phyloP scores from a whole-genome alignment of 768 basidiomycete species.

The Leccinum broughii region DNA sequence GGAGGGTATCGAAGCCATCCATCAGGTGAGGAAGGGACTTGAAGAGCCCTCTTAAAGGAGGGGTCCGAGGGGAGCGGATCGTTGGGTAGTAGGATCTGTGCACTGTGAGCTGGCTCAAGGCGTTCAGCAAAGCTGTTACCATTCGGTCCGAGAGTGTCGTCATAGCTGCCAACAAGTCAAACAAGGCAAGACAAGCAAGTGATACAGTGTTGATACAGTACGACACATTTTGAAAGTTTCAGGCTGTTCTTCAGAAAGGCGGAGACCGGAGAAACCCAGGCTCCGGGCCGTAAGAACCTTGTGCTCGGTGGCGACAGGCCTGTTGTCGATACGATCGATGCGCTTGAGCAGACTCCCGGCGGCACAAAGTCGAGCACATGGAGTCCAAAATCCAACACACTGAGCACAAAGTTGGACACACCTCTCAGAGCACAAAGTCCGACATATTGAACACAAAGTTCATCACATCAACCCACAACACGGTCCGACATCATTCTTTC shows the following conservation, averaged over 20 bases:
- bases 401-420: too few relatives aligned
- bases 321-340: too few relatives aligned
- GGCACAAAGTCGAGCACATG: too few relatives aligned
- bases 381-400: too few relatives aligned
- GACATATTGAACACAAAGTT: too few relatives aligned
- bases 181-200: constrained; percentile 64
- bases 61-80: constrained; percentile 70
- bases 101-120: constrained; percentile 60
- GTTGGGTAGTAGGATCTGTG: constrained; percentile 52
- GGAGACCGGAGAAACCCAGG: background rate
- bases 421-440: too few relatives aligned
- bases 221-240: constrained; percentile 26
- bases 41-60: constrained; percentile 63
- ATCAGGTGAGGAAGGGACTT: constrained; percentile 74
- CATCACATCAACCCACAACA: too few relatives aligned
- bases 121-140: constrained; percentile 85
- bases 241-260: constrained; percentile 15
- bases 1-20: constrained; percentile 72
- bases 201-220: constrained; percentile 40
- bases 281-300: too few relatives aligned
- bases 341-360: too few relatives aligned
- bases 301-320: too few relatives aligned
- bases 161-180: constrained; percentile 73
- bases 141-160: constrained; percentile 73
- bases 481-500: too few relatives aligned